Conservation (phyloP, 805 yeast genomes). For the Candida koratica region DNA sequence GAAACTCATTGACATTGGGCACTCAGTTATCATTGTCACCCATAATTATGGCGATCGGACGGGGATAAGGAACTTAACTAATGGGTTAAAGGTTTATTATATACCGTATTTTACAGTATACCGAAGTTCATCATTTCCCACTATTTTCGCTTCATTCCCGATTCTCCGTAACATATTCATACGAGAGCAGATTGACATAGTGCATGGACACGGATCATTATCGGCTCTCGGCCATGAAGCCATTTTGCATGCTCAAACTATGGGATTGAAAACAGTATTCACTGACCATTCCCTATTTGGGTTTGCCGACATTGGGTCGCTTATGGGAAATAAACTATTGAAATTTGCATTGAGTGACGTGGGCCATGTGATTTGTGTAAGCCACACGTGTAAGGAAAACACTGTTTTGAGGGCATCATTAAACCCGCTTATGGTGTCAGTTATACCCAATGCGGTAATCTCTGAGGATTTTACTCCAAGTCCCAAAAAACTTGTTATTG, state of each 20-base stretch:
- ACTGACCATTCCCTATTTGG: slow-evolving; percentile 97
- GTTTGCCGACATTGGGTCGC: slow-evolving; percentile 78
- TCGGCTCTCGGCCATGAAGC: slow-evolving; percentile 87
- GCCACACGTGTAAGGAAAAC: slow-evolving; percentile 94
- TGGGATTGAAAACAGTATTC: slow-evolving; percentile 89
- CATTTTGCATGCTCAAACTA: slow-evolving; percentile 82
- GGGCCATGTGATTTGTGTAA: slow-evolving; percentile 93
- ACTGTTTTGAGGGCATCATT: slow-evolving; percentile 83
- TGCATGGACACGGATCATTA: slow-evolving; percentile 94
- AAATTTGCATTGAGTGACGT: slow-evolving; percentile 81
- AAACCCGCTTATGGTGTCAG: slow-evolving; percentile 75
- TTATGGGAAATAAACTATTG: slow-evolving; percentile 79
- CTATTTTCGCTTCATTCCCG: slow-evolving; percentile 86
- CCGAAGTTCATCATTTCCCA: slow-evolving; percentile 81
- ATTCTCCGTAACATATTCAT: slow-evolving; percentile 77
- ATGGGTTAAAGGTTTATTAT: slow-evolving; percentile 90
- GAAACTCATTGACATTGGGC: slow-evolving; percentile 73
- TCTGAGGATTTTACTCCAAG: slow-evolving; percentile 59
- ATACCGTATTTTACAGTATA: slow-evolving; percentile 79
- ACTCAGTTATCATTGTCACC: slow-evolving; percentile 79
- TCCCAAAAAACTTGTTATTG: slow-evolving; percentile 3
- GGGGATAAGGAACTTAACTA: slow-evolving; percentile 79
- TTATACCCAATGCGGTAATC: slow-evolving; percentile 94
- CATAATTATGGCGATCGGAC: slow-evolving; percentile 81
- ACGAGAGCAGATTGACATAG: slow-evolving; percentile 80